Evolutionary conservation across 306 rosid genomes (phyloP).

Genomic region (Cicer arietinum): DNA sequence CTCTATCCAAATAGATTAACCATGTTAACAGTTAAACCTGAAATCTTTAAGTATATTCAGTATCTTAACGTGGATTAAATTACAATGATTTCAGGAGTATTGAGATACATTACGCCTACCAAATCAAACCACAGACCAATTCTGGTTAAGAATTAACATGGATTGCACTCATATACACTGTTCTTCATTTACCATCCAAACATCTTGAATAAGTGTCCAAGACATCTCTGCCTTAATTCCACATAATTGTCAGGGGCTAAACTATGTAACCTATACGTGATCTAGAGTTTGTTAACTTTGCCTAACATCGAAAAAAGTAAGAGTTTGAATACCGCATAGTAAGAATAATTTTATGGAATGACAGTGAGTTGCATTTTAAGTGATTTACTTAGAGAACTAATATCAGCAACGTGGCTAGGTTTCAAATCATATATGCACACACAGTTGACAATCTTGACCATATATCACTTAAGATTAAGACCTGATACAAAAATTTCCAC

Average conservation of each 20-base stretch:
- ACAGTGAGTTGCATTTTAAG: neutral
- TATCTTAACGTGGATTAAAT: slow-evolving; percentile 11
- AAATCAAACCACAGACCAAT: slow-evolving; percentile 5
- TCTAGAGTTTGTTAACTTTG: slow-evolving; percentile 4
- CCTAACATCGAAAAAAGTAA: neutral
- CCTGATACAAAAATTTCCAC: slow-evolving; percentile 28
- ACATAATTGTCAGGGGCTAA: neutral
- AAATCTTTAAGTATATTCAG: slow-evolving; percentile 21
- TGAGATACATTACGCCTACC: slow-evolving; percentile 19
- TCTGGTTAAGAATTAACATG: slow-evolving; percentile 20
- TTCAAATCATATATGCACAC: slow-evolving; percentile 6
- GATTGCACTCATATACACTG: slow-evolving; percentile 17
- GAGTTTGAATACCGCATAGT: neutral
- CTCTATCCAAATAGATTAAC: neutral
- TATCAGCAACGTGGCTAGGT: slow-evolving; percentile 21
- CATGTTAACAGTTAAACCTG: neutral
- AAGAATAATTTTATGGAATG: neutral
- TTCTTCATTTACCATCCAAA: slow-evolving; percentile 19
- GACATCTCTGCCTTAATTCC: slow-evolving; percentile 20
- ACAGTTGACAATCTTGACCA: slow-evolving; percentile 5
- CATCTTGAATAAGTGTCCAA: slow-evolving; percentile 19
- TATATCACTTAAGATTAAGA: neutral
- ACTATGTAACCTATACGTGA: neutral
- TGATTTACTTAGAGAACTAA: slow-evolving; percentile 16
- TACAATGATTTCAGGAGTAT: slow-evolving; percentile 4